Conservation (phyloP, 1,139 yeast genomes). For the Pichia kudriavzevii region DNA sequence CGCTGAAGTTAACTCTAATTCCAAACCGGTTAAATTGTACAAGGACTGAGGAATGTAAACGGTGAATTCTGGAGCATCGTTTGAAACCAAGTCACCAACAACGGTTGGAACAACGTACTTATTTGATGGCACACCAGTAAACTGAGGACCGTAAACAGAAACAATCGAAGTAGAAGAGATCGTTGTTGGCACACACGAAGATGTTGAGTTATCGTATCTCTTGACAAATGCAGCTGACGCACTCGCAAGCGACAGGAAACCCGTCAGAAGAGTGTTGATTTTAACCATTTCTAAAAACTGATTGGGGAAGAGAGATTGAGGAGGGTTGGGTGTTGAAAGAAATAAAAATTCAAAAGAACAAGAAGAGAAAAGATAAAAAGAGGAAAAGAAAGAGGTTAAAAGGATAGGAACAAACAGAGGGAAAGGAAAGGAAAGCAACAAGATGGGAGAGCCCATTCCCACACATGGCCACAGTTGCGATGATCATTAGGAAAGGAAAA, state of each 20-base stretch:
- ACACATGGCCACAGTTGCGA: too few species aligned
- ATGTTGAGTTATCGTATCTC: conserved; percentile 9
- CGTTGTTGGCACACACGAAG: conserved; percentile 5
- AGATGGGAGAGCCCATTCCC: too few species aligned
- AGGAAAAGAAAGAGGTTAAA: background rate
- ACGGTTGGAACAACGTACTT: conserved; percentile 8
- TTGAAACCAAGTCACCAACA: conserved; percentile 5
- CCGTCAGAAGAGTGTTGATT: conserved; percentile 6
- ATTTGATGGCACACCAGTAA: conserved; percentile 10
- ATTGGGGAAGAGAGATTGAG: conserved; percentile 10
- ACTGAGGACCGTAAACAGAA: conserved; percentile 11
- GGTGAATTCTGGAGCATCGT: conserved; percentile 10
- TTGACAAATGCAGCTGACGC: conserved; percentile 5
- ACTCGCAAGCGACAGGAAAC: conserved; percentile 5
- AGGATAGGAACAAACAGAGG: background rate
- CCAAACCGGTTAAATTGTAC: conserved; percentile 10
- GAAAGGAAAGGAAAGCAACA: background rate
- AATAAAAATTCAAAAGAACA: background rate
- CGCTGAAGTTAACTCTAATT: conserved; percentile 1
- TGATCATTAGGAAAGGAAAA: too few species aligned
- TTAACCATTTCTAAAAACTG: conserved; percentile 7
- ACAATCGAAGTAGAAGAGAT: conserved; percentile 8
- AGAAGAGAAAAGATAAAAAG: background rate
- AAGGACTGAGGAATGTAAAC: conserved; percentile 11
- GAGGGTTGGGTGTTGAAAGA: conserved; percentile 8